phyloP scores from a whole-genome alignment of 495 filamentous ascomycete genomes.

The Trichoderma asperelloides region DNA sequence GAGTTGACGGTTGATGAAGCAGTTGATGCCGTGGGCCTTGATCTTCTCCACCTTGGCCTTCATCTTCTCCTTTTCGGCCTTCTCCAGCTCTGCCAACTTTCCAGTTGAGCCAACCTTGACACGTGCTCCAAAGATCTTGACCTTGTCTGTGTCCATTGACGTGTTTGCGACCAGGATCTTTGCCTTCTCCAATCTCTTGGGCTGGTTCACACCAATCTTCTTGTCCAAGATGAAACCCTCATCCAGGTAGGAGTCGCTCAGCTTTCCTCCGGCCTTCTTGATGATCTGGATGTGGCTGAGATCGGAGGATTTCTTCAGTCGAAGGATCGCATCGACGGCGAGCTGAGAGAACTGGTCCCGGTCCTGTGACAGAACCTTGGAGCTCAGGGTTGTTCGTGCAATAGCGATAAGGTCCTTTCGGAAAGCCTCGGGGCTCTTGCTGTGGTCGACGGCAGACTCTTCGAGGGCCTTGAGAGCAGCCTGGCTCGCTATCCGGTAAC shows the following conservation, averaged over 20 bases:
- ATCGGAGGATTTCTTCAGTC: conserved; percentile 86
- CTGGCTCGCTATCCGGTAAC: conserved; percentile 90
- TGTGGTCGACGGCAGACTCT: conserved; percentile 79
- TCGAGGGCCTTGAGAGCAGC: conserved; percentile 79
- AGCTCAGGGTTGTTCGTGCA: conserved; percentile 93
- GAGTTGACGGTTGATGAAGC: conserved; percentile 96
- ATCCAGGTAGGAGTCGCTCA: conserved; percentile 93
- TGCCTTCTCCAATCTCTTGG: conserved; percentile 92
- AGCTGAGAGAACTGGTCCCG: conserved; percentile 83
- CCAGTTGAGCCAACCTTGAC: conserved; percentile 92
- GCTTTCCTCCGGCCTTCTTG: conserved; percentile 97
- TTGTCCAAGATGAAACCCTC: conserved; percentile 98
- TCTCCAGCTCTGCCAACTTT: conserved; percentile 93
- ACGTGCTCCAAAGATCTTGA: conserved; percentile 97
- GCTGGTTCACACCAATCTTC: conserved; percentile 97
- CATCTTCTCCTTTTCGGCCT: conserved; percentile 98
- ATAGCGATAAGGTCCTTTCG: conserved; percentile 83
- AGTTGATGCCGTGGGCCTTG: conserved; percentile 98
- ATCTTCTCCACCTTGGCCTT: conserved; percentile 97
- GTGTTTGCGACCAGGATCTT: conserved; percentile 98
- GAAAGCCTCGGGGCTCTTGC: conserved; percentile 71
- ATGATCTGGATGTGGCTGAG: conserved; percentile 98
- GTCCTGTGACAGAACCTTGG: conserved; percentile 93
- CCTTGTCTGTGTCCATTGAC: conserved; percentile 98
- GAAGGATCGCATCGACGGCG: conserved; percentile 85